A percentile compares a stretch with the other conserved stretches of the same genome.
Conservation (phyloP, 495 filamentous ascomycete species). For the Hamigera avellanea region DNA sequence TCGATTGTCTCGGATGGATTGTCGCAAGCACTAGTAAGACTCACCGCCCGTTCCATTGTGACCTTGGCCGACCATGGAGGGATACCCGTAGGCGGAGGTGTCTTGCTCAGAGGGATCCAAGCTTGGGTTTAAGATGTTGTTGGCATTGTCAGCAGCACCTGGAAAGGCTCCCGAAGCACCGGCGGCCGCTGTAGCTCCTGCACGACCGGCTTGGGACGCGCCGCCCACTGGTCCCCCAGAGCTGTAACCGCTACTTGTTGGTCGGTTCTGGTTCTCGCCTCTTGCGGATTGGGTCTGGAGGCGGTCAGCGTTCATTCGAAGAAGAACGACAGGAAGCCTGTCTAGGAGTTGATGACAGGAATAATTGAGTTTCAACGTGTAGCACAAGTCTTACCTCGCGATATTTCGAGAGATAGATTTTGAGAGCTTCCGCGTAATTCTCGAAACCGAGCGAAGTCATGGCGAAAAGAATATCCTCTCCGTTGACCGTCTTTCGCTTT, state of each 20-base stretch:
- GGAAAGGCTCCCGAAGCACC: slow-evolving; percentile 33
- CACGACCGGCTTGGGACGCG: slow-evolving; percentile 33
- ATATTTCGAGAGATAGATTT: slow-evolving; percentile 96
- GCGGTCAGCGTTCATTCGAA: background rate
- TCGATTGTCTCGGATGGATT: too few species aligned
- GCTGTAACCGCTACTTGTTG: slow-evolving; percentile 59
- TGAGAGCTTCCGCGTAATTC: slow-evolving; percentile 95
- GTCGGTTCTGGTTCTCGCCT: slow-evolving; percentile 60
- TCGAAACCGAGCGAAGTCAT: slow-evolving; percentile 99
- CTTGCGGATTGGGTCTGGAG: slow-evolving; percentile 64
- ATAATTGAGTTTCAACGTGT: slow-evolving; percentile 3
- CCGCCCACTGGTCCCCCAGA: slow-evolving; percentile 37
- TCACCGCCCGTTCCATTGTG: slow-evolving; percentile 60
- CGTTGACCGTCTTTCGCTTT: slow-evolving; percentile 97
- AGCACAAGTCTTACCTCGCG: slow-evolving; percentile 68
- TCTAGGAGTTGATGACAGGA: background rate
- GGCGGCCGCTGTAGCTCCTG: slow-evolving; percentile 15
- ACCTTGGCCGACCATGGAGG: slow-evolving; percentile 44
- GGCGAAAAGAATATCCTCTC: slow-evolving; percentile 95
- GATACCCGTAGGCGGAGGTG: slow-evolving; percentile 48
- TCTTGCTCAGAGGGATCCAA: slow-evolving; percentile 51
- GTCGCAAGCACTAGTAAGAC: slow-evolving; percentile 23
- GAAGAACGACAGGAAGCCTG: too few species aligned
- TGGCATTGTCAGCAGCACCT: slow-evolving; percentile 43
- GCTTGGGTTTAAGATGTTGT: slow-evolving; percentile 48